These are phyloP conservation scores for Metarhizium album DNA, from an alignment of 2,329 filamentous ascomycete species.

Conservation along the genomic window DNA sequence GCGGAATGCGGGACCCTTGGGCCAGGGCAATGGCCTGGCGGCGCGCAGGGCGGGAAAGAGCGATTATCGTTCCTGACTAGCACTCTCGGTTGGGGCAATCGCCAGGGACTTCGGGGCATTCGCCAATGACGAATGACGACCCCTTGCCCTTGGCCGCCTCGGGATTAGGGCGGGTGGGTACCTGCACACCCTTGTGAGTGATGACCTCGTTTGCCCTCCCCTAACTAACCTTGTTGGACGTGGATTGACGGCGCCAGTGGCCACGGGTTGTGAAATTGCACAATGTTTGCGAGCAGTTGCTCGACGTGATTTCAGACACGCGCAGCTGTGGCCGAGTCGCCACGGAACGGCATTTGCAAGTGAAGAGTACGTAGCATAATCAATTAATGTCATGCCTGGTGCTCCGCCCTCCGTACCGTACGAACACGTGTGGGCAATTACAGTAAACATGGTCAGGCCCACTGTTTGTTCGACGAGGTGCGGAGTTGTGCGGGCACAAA, in stretches of 20 bases:
- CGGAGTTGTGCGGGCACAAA: too few species aligned
- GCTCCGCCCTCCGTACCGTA: too few species aligned
- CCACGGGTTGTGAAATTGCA: not conserved
- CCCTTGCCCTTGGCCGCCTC: not conserved
- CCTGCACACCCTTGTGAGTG: not conserved
- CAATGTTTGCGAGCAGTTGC: not conserved
- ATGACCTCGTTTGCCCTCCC: not conserved
- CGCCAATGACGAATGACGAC: constrained; percentile 2
- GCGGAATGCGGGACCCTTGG: not conserved
- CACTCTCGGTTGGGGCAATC: constrained; percentile 4
- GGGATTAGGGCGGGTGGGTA: not conserved
- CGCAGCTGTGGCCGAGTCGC: too few species aligned
- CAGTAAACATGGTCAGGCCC: too few species aligned
- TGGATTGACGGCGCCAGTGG: too few species aligned
- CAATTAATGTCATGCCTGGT: too few species aligned
- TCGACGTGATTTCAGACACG: too few species aligned
- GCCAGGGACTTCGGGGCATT: not conserved
- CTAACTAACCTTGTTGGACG: too few species aligned
- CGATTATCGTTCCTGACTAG: constrained; percentile 8
- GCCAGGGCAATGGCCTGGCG: not conserved
- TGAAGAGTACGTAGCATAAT: too few species aligned
- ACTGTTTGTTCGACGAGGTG: too few species aligned
- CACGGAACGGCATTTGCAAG: too few species aligned
- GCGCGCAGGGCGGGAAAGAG: not conserved
- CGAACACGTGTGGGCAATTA: too few species aligned